Evolutionary conservation across 73 alveolate species (phyloP).

Genomic region (Stentor roeselii): DNA sequence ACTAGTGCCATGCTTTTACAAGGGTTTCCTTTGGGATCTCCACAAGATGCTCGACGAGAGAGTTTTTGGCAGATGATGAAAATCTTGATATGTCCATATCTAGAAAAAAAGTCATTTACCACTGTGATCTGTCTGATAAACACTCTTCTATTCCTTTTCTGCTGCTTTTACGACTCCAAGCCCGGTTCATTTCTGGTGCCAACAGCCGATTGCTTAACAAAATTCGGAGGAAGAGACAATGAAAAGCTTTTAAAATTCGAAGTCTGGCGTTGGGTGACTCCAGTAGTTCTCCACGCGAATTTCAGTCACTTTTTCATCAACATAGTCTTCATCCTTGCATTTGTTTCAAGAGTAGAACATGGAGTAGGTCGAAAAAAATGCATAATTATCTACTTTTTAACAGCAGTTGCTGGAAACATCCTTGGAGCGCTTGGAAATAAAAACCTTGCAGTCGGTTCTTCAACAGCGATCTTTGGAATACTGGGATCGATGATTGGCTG

Average conservation of each 20-base stretch:
- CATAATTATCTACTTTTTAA: constrained; percentile 27
- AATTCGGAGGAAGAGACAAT: constrained; percentile 43
- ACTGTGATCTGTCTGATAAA: constrained; percentile 44
- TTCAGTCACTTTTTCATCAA: constrained; percentile 55
- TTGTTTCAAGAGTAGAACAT: constrained; percentile 39
- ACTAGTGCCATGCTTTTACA: background rate
- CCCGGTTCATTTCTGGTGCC: constrained; percentile 40
- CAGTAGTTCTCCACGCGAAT: constrained; percentile 65
- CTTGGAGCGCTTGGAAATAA: constrained; percentile 30
- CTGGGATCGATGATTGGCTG: constrained; percentile 39
- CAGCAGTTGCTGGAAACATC: constrained; percentile 43
- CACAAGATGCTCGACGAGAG: constrained; percentile 41
- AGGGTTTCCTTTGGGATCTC: background rate
- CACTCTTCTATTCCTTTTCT: constrained; percentile 34
- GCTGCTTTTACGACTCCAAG: constrained; percentile 23
- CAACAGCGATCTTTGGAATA: constrained; percentile 43
- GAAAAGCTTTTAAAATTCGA: constrained; percentile 29
- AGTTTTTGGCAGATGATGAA: constrained; percentile 58
- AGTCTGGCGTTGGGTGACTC: constrained; percentile 61
- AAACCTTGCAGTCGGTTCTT: constrained; percentile 45
- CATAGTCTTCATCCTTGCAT: constrained; percentile 24
- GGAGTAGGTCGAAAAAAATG: constrained; percentile 33
- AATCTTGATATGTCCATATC: constrained; percentile 49
- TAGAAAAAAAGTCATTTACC: constrained; percentile 45
- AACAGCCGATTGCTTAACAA: constrained; percentile 4